A percentile compares a stretch with the other conserved stretches of the same genome.
These are phyloP conservation scores for Allium cepa DNA, from an alignment of 106 monocot genomes.

Conservation along the genomic window DNA sequence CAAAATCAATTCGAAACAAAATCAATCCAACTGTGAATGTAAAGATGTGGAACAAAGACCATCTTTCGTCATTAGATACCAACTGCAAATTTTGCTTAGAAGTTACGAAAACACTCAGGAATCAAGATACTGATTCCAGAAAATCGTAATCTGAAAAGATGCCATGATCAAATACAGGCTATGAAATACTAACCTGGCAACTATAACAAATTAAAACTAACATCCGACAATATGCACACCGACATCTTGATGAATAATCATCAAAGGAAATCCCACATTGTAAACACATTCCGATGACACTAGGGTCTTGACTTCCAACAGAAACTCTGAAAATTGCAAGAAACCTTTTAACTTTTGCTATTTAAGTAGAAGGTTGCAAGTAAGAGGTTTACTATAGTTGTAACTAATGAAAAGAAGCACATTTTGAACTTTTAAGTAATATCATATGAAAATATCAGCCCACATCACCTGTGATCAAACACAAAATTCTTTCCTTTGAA, in stretches of 20 bases:
- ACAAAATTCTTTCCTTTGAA: conserved; percentile 99
- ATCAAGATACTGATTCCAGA: too few species aligned
- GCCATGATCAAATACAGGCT: background rate
- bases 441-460: background rate
- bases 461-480: conserved; percentile 84
- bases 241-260: conserved; percentile 81
- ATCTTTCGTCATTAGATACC: too few species aligned
- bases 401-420: background rate
- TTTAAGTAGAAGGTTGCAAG: too few species aligned
- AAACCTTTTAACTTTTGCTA: too few species aligned
- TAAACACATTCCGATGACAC: conserved; percentile 64
- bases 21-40: too few species aligned
- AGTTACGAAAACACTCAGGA: too few species aligned
- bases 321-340: conserved; percentile 52
- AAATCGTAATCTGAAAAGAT: background rate
- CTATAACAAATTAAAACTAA: conserved; percentile 65
- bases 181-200: conserved; percentile 51
- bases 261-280: conserved; percentile 69
- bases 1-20: too few species aligned
- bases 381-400: too few species aligned
- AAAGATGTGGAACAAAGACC: too few species aligned
- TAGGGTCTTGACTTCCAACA: conserved; percentile 58
- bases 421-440: background rate
- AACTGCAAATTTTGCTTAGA: background rate
- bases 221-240: conserved; percentile 79